Base-by-base conservation (phyloP, 371 early-diverging fungal genomes). In the Smittium culicis region DNA sequence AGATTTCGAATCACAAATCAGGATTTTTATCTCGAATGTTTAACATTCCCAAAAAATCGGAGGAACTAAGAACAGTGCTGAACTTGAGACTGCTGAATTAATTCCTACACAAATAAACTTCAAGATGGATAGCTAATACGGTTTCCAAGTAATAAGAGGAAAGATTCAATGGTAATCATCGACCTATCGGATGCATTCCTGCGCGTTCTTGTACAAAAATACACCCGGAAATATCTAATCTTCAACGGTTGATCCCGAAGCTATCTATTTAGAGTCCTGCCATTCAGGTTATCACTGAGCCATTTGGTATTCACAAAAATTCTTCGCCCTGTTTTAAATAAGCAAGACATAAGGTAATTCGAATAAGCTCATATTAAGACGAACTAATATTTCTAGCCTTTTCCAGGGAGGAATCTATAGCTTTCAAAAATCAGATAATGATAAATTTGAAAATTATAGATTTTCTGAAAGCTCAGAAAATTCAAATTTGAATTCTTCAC, bases 251-350 rank as follows among this genome's bases (percentile, higher is more conserved):
- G 30, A 32, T 20, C 5, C 34, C 16, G 30, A 32, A 30, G 5
- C 16, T 62, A 80, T 68, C 80, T 78, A 67, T 82, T 74, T 71
- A 68, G 68, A 2, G 74, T 77, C 0, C 65, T 75, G 11, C 25
- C 62, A 30, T 62, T 62, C 17, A 31, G 62, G 24, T 31, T 62
- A 17, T 62, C 62, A 3, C 30, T 62, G 30, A 62, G 62, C 25
- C 62, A 14, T 2, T 24, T 32, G 25, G 35, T 35, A 20, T 62
- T 62, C 62, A 62, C 62, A 20, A 32, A 62, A 8, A 20, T 62
- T 16, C 30, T 62, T 8, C 32, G 35, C 24, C 62, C 62, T 11
- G 62, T 30, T 17, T 30, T 62, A 16, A 32, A 35, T 62, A 8
- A 17, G 17, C 62, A 35, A 62, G 62, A 30, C 32, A 32, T 16